Conservation (phyloP, 2,329 filamentous ascomycete species). For the Epichloe sibirici region DNA sequence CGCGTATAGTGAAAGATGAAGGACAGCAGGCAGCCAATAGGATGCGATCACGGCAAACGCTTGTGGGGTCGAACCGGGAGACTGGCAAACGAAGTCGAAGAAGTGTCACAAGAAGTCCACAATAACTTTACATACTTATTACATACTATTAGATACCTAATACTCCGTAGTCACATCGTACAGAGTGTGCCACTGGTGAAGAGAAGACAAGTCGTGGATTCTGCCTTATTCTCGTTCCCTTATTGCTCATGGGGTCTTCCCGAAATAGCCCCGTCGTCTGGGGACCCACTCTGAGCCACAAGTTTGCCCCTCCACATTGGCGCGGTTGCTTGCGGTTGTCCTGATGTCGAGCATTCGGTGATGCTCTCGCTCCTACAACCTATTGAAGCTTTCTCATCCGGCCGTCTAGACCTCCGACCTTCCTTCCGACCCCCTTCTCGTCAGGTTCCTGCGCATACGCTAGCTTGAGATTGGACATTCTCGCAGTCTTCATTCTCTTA, state of each 20-base stretch:
- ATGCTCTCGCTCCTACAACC: background rate
- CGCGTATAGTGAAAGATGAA: constrained; percentile 21
- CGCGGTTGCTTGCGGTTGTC: background rate
- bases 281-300: constrained; percentile 16
- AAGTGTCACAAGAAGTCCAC: too few relatives aligned
- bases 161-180: too few relatives aligned
- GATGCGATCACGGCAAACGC: background rate
- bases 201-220: too few relatives aligned
- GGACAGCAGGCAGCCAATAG: background rate
- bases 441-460: background rate
- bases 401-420: constrained; percentile 1
- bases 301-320: background rate
- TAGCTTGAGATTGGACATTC: background rate
- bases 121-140: too few relatives aligned
- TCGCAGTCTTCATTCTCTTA: background rate
- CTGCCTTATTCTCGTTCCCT: constrained; percentile 19
- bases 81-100: background rate
- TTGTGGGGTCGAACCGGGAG: background rate
- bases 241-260: constrained; percentile 24
- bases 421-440: background rate
- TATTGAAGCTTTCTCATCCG: background rate
- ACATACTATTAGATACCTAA: too few relatives aligned
- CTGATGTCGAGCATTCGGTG: background rate
- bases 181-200: too few relatives aligned
- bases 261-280: constrained; percentile 26